A percentile compares a stretch with the other conserved stretches of the same genome.
These are phyloP conservation scores for Jamesozyma hellenica DNA, from an alignment of 805 yeast species.

Conservation along the genomic window DNA sequence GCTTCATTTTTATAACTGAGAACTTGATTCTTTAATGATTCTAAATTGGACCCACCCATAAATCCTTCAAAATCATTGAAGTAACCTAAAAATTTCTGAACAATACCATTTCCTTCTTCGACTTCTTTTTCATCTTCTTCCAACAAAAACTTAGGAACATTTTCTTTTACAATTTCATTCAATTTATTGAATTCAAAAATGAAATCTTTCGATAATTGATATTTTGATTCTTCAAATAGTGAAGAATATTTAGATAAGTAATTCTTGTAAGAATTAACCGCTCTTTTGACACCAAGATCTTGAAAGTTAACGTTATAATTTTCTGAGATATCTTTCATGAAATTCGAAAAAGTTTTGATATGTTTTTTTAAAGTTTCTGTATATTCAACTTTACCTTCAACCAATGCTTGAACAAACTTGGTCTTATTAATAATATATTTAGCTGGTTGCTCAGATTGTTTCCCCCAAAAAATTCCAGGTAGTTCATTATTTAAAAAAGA, in stretches of 20 bases:
- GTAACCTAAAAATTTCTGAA: not conserved
- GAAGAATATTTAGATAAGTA: conserved; percentile 13
- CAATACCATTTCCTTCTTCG: not conserved
- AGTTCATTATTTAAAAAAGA: conserved; percentile 21
- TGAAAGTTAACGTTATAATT: conserved; percentile 70
- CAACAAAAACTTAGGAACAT: conserved; percentile 9
- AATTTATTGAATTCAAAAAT: conserved; percentile 9
- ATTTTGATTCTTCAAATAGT: not conserved
- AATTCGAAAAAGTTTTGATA: conserved; percentile 32
- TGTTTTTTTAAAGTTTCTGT: conserved; percentile 11
- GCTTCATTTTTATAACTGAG: conserved; percentile 4
- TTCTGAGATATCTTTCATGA: conserved; percentile 37
- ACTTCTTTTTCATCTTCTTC: conserved; percentile 1
- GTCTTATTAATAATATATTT: conserved; percentile 21
- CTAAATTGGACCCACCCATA: not conserved
- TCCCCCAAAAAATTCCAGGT: conserved; percentile 17
- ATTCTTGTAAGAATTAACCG: conserved; percentile 38
- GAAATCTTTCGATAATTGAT: conserved; percentile 10
- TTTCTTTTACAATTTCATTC: conserved; percentile 8
- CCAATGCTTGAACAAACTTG: conserved; percentile 18
- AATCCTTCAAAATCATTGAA: not conserved
- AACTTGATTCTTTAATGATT: conserved; percentile 10
- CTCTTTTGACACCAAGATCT: conserved; percentile 58
- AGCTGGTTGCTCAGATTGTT: conserved; percentile 15
- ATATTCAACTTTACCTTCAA: conserved; percentile 17